phyloP scores from a whole-genome alignment of 495 filamentous ascomycete species.

The Oleoguttula mirabilis region DNA sequence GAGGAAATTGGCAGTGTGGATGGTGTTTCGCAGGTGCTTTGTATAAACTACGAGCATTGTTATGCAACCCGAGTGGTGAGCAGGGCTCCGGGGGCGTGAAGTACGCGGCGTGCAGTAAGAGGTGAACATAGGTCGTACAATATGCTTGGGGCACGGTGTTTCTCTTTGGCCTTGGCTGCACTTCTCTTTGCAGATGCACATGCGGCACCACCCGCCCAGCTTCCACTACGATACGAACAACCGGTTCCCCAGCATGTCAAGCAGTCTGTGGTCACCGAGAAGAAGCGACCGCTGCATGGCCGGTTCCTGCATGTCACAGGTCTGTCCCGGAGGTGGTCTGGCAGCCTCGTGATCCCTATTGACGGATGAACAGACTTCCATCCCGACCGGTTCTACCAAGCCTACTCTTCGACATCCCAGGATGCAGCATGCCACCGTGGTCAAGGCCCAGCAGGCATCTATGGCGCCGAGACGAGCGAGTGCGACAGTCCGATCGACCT shows the following conservation, averaged over 20 bases:
- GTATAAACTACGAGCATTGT: no score
- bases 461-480: slow-evolving; percentile 72
- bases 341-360: background rate
- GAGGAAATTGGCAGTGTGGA: no score
- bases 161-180: background rate
- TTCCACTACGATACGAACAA: background rate
- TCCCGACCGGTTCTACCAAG: slow-evolving; percentile 73
- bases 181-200: background rate
- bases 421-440: slow-evolving; percentile 67
- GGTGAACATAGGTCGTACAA: no score
- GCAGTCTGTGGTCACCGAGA: background rate
- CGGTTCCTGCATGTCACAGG: slow-evolving; percentile 93
- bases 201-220: background rate
- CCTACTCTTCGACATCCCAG: slow-evolving; percentile 56
- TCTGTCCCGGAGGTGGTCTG: slow-evolving; percentile 32
- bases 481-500: slow-evolving; percentile 77
- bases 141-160: no score
- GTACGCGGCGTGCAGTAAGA: no score
- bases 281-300: slow-evolving; percentile 47
- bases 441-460: slow-evolving; percentile 61
- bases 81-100: no score
- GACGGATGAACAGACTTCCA: slow-evolving; percentile 57
- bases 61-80: no score
- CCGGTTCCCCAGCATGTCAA: background rate
- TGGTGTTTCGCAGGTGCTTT: no score